Percentiles rank a stretch among this genome's conserved stretches.
Evolutionary conservation across 2,329 filamentous ascomycete genomes (phyloP).

Genomic region (Graphium sp.): DNA sequence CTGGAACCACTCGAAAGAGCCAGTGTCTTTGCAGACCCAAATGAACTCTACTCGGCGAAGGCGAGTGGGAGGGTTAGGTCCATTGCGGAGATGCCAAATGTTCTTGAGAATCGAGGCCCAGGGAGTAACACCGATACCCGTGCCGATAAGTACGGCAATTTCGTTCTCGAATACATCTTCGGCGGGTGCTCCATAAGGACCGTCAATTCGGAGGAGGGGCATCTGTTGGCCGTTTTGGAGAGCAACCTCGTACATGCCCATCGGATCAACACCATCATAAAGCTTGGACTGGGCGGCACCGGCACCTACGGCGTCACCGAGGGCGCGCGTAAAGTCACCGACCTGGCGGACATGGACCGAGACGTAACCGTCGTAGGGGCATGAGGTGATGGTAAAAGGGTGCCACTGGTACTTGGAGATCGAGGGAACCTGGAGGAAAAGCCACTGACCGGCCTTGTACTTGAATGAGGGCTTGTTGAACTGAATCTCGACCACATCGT

Average conservation of each 20-base stretch:
- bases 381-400: constrained; percentile 97
- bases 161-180: constrained; percentile 95
- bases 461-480: constrained; percentile 92
- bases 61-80: constrained; percentile 74
- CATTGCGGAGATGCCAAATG: constrained; percentile 89
- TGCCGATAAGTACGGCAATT: constrained; percentile 72
- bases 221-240: constrained; percentile 86
- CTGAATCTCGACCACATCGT: constrained; percentile 93
- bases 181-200: constrained; percentile 88
- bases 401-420: constrained; percentile 91
- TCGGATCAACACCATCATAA: constrained; percentile 78
- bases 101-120: constrained; percentile 88
- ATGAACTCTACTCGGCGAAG: constrained; percentile 95
- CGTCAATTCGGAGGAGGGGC: constrained; percentile 79
- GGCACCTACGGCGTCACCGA: constrained; percentile 92
- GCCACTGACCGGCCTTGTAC: constrained; percentile 97
- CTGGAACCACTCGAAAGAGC: constrained; percentile 98
- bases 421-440: constrained; percentile 85
- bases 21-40: constrained; percentile 94
- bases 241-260: constrained; percentile 96
- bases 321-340: constrained; percentile 83
- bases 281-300: constrained; percentile 75
- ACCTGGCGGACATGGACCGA: constrained; percentile 93
- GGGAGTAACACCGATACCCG: constrained; percentile 74
- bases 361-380: constrained; percentile 87